These are phyloP conservation scores for Talaromyces sp. DNA, from an alignment of 2,329 filamentous ascomycete genomes.

Conservation along the genomic window DNA sequence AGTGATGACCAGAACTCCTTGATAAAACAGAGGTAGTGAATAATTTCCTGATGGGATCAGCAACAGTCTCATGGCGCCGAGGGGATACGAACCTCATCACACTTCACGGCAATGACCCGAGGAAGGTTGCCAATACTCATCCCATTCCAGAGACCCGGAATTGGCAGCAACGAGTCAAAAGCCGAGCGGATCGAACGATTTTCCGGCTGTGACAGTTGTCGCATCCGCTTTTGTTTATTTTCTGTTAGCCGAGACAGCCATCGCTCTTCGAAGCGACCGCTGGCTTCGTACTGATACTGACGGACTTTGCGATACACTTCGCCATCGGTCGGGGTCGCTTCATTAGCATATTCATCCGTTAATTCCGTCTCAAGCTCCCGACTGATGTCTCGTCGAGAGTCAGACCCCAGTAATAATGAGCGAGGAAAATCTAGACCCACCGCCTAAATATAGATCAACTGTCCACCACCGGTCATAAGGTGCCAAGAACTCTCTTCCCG, in stretches of 20 bases:
- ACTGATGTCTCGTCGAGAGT: conserved; percentile 15
- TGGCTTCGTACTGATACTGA: conserved; percentile 10
- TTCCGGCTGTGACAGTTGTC: conserved; percentile 15
- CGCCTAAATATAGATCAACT: conserved; percentile 5
- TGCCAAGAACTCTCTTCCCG: conserved; percentile 1
- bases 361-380: conserved; percentile 9
- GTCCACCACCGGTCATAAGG: neutral
- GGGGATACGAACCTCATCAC: conserved; percentile 1
- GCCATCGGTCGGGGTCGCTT: neutral
- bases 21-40: conserved; percentile 28
- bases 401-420: neutral
- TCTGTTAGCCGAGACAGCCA: conserved; percentile 19
- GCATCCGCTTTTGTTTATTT: conserved; percentile 21
- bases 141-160: neutral
- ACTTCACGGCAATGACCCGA: neutral
- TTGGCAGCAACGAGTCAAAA: conserved; percentile 7
- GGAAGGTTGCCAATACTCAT: conserved; percentile 6
- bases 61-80: neutral
- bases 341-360: conserved; percentile 15
- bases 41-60: conserved; percentile 21
- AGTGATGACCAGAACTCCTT: conserved; percentile 28
- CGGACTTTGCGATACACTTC: conserved; percentile 8
- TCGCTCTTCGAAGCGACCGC: conserved; percentile 19
- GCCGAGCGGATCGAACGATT: conserved; percentile 1
- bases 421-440: neutral